Evolutionary conservation across 352 stramenopile genomes (phyloP).

Genomic region (Pythium dissimile): DNA sequence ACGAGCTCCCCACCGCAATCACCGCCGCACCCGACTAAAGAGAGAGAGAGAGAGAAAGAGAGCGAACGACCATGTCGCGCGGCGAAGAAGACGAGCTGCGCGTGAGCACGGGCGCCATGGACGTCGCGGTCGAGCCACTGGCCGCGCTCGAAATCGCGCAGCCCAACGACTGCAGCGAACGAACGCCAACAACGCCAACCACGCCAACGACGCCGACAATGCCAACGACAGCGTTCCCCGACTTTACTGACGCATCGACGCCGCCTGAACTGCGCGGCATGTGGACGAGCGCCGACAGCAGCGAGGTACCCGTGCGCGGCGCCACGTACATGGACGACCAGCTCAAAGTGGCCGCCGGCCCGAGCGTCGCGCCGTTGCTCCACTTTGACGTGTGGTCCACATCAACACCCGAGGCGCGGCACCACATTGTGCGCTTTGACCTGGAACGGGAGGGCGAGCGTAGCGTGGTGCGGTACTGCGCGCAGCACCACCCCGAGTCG

Average conservation of each 20-base stretch:
- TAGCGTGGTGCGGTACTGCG: conserved; percentile 51
- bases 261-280: conserved; percentile 40
- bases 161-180: conserved; percentile 24
- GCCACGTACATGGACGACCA: conserved; percentile 52
- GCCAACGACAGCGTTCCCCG: background rate
- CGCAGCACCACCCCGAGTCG: conserved; percentile 39
- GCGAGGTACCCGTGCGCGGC: conserved; percentile 51
- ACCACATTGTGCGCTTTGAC: conserved; percentile 56
- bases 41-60: background rate
- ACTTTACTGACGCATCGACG: conserved; percentile 33
- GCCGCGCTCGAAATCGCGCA: conserved; percentile 12
- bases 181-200: too few species aligned
- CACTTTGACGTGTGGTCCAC: conserved; percentile 66
- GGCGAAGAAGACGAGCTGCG: conserved; percentile 19
- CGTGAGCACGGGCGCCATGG: conserved; percentile 10
- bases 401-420: conserved; percentile 34
- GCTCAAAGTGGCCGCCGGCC: conserved; percentile 32
- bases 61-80: conserved; percentile 9
- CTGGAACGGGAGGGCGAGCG: conserved; percentile 29
- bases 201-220: background rate
- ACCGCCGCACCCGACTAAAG: background rate
- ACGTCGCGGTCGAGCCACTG: conserved; percentile 13
- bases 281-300: conserved; percentile 57
- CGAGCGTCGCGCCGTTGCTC: conserved; percentile 38
- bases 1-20: too few species aligned